Base-by-base conservation (phyloP, 2,329 filamentous ascomycete genomes). In the Scytalidium lignicola region DNA sequence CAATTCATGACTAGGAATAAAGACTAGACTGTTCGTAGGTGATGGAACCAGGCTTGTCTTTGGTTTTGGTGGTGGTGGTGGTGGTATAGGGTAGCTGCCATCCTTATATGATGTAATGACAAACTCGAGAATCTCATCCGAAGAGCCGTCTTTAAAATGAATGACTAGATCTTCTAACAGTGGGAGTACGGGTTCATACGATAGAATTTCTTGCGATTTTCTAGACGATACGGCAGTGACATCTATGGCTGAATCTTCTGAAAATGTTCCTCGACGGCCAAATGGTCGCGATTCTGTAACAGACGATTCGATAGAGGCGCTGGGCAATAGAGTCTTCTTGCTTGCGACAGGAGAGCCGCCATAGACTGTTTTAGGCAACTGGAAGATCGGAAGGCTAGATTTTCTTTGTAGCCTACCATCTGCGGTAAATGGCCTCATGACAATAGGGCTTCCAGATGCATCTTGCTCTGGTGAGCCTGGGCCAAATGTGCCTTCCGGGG, bases 121-220 rank as follows among this genome's bases (percentile, higher is more conserved):
- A 1, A 68, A 68, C 19, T 75, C 71, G 1, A 83, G 62, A 0
- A 74, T 58, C 2, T 61, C 51, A 51, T 78, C 70, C 0, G 62
- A 59, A 1, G 64, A 61, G 2, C 72, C 71, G 8, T 73, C 69
- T 13, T 71, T 74, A 48, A 84, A 73, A 42, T 78, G 69, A 20
- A 85, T 67, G 2, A 83, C 70, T 1, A 83, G 59, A 52, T 85
- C 76, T 57, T 85, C 82, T 0, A 69, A 57, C 40, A 80, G 63
- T 0, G 76, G 73, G 19, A 85, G 66, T 0, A 80, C 69, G 1
- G 75, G 67, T 28, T 70, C 47, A 39, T 54, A 62, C n/a, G 46
- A 39, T 22, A 29, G 8, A 20, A 17, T 23, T 18, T 50, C n/a
- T 7, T 51, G 46, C 8, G 37, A 8, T 23, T 51, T 43, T 13